A percentile compares a stretch with the other conserved stretches of the same genome.
These are phyloP conservation scores for Puccinia horiana DNA, from an alignment of 1,284 basidiomycete species.

Conservation along the genomic window DNA sequence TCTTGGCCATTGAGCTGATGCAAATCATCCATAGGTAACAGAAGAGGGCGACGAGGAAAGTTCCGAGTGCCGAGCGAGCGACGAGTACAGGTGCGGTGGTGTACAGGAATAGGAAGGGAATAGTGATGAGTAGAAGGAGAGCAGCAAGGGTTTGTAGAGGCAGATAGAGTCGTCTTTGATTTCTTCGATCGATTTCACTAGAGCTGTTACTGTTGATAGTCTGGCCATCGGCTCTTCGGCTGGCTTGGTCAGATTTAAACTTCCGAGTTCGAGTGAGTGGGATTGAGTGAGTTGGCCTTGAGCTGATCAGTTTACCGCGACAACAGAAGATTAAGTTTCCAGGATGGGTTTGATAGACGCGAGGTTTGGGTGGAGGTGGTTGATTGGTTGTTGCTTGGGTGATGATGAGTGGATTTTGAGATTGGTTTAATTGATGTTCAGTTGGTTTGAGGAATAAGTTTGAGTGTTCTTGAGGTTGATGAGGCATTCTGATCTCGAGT, in stretches of 20 bases:
- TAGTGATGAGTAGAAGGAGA: background rate
- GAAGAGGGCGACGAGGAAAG: background rate
- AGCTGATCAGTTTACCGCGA: slow-evolving; percentile 7
- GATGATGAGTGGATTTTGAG: background rate
- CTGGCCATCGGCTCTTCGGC: too few relatives aligned
- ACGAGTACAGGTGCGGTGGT: background rate
- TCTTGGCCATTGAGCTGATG: slow-evolving; percentile 18
- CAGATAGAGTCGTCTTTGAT: background rate
- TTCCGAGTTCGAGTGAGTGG: background rate
- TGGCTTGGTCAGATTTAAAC: too few relatives aligned
- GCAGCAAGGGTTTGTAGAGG: slow-evolving; percentile 20
- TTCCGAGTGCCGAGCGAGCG: background rate
- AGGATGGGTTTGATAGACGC: slow-evolving; percentile 19
- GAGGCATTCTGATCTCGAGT: slow-evolving; percentile 26
- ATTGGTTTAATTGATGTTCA: background rate
- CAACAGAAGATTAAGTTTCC: slow-evolving; percentile 28
- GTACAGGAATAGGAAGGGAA: slow-evolving; percentile 1
- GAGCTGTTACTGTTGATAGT: background rate
- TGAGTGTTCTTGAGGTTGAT: background rate
- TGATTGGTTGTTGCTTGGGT: background rate
- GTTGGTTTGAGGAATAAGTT: background rate
- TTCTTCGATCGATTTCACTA: background rate
- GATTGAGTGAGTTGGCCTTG: slow-evolving; percentile 1
- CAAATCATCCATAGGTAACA: background rate
- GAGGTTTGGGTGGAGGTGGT: background rate